Evolutionary conservation across 768 basidiomycete genomes (phyloP).

Genomic region (Suillus lakei): DNA sequence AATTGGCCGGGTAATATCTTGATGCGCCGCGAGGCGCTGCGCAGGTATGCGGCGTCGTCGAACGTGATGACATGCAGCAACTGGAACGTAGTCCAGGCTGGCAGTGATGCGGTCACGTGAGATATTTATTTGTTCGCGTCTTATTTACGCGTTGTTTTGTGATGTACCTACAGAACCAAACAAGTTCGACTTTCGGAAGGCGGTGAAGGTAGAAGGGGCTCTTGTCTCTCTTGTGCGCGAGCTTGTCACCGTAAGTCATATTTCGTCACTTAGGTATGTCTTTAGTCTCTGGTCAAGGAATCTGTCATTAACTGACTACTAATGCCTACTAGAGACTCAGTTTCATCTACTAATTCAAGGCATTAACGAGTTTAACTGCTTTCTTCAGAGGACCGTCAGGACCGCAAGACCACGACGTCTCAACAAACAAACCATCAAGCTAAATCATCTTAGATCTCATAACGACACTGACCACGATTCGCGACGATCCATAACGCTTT

Average conservation of each 20-base stretch:
- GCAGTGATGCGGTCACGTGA: constrained; percentile 12
- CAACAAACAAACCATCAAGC: constrained; percentile 21
- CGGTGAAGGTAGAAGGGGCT: constrained; percentile 1
- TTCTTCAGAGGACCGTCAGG: constrained; percentile 13
- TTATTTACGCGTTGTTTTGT: constrained; percentile 39
- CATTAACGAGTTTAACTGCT: constrained; percentile 29
- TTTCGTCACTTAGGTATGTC: constrained; percentile 27
- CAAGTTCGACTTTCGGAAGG: constrained; percentile 35
- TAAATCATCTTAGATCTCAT: constrained; percentile 17
- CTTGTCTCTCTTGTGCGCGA: constrained; percentile 24
- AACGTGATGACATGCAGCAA: background rate
- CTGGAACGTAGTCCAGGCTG: too few relatives aligned
- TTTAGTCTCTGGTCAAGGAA: background rate
- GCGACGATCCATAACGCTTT: constrained; percentile 24
- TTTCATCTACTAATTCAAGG: constrained; percentile 25
- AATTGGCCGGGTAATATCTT: background rate
- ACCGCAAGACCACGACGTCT: constrained; percentile 19
- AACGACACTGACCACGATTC: constrained; percentile 28
- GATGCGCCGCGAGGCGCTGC: background rate
- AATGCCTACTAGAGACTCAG: constrained; percentile 13
- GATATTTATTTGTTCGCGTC: constrained; percentile 22
- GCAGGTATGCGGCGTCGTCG: background rate
- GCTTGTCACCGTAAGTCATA: constrained; percentile 34
- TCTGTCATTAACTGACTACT: background rate
- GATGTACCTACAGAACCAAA: constrained; percentile 33